These are phyloP conservation scores for Termitomyces sp. DNA, from an alignment of 768 basidiomycete genomes.

Conservation along the genomic window DNA sequence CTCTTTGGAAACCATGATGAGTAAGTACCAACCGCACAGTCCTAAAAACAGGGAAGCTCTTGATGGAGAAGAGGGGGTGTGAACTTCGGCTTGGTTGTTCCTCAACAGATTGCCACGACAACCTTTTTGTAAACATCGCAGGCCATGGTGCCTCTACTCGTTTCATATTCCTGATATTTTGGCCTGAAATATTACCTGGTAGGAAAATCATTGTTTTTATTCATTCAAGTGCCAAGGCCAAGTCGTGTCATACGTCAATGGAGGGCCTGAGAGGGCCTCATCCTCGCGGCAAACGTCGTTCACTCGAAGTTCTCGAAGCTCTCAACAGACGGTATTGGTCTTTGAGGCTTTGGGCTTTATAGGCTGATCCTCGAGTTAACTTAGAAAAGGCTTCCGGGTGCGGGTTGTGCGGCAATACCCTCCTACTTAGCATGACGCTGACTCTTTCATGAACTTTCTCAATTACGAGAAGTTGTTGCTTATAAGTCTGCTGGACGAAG, in stretches of 20 bases:
- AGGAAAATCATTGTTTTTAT: background rate
- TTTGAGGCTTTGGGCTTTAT: background rate
- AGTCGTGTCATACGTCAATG: background rate
- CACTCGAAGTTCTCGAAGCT: background rate
- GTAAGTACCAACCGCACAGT: background rate
- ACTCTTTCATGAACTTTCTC: background rate
- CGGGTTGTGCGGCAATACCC: background rate
- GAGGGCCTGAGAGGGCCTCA: background rate
- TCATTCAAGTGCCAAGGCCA: background rate
- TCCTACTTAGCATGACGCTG: background rate
- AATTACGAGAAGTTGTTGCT: background rate
- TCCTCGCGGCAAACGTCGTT: background rate
- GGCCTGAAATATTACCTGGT: background rate
- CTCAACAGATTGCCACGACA: background rate
- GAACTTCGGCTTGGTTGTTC: background rate
- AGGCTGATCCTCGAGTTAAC: background rate
- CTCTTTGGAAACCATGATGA: background rate
- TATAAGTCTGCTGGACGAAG: too few species aligned
- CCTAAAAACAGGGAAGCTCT: background rate
- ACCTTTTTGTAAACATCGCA: background rate
- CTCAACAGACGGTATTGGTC: background rate
- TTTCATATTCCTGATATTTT: background rate
- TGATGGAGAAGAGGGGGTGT: background rate
- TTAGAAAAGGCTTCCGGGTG: background rate
- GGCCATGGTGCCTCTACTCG: background rate